Base-by-base conservation (phyloP, 164 flowering plant species). In the Vitis rotundifolia region DNA sequence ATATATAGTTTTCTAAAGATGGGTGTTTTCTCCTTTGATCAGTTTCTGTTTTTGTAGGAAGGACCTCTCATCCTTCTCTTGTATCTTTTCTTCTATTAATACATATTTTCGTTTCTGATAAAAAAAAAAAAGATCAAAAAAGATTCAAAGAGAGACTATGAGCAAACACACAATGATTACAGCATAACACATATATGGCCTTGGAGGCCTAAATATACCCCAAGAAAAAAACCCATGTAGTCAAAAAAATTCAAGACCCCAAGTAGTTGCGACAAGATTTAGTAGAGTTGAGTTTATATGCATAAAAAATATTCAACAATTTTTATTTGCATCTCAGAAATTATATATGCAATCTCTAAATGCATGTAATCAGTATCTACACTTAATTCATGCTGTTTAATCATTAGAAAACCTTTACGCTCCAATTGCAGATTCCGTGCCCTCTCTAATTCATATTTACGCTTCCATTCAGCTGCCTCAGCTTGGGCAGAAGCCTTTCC, bases 401-500 rank as follows among this genome's bases (percentile, higher is more conserved):
- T 64, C 60, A 76, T 60, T 50, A 64, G 44, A 66, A 37, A 79
- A 93, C 98, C 97, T 88, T 79, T 87, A 47, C 70, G 78, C 72
- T 85, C 91, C 68, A 77, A 68, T 68, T 70, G 82, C 77, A 82
- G 56, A 76, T 90, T 91, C 26, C 83, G 77, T 55, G 75, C 79
- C 80, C 85, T 88, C 84, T 93, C 97, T 59, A 91, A 73, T 80
- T 91, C 97, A 80, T 79, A 93, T 81, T 89, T 91, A 44, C 99
- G 93, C 78, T 91, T 96, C 99, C 99, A 96, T 77, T 93, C 98
- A 80, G 94, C 91, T 73, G 98, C 99, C 85, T 95, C 98, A 62
- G 97, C 97, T 85, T 88, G 92, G 71, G 99, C 98, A 83, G 94
- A 74, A 76, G 99, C 98, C 81, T 93, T 96, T 51, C 87, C 95